Evolutionary conservation across 352 stramenopile genomes (phyloP).

Genomic region (Phytophthora melonis): DNA sequence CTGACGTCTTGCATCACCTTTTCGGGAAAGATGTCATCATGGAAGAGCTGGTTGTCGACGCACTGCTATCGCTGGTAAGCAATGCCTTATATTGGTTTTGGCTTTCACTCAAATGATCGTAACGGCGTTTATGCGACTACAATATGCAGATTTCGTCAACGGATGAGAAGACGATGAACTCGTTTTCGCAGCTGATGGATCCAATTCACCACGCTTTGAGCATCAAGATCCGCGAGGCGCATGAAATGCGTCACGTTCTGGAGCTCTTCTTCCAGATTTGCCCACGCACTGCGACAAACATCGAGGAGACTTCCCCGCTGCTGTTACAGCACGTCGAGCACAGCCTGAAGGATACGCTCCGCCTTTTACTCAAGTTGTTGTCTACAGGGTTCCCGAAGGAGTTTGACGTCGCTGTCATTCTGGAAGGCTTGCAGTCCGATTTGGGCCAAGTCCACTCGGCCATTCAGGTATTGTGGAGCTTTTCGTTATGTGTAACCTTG

Average conservation of each 20-base stretch:
- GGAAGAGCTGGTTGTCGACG: slow-evolving; percentile 78
- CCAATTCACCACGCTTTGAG: slow-evolving; percentile 72
- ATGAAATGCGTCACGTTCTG: slow-evolving; percentile 82
- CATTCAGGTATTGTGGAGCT: slow-evolving; percentile 56
- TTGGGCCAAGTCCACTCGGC: slow-evolving; percentile 76
- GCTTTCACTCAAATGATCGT: no score
- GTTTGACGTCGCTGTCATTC: slow-evolving; percentile 84
- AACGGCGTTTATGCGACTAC: no score
- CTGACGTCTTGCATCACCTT: slow-evolving; percentile 66
- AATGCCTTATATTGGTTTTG: background rate
- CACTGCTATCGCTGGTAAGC: slow-evolving; percentile 64
- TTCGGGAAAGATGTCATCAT: slow-evolving; percentile 72
- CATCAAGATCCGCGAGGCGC: slow-evolving; percentile 74
- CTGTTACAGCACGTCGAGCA: slow-evolving; percentile 85
- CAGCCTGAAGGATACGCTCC: slow-evolving; percentile 74
- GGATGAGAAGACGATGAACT: slow-evolving; percentile 66
- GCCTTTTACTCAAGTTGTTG: slow-evolving; percentile 80
- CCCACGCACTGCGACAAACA: slow-evolving; percentile 68
- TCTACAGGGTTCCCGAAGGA: slow-evolving; percentile 85
- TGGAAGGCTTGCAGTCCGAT: slow-evolving; percentile 83
- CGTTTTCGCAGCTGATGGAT: slow-evolving; percentile 64
- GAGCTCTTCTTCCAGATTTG: slow-evolving; percentile 81
- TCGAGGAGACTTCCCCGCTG: slow-evolving; percentile 80
- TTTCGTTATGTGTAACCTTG: background rate
- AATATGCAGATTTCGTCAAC: slow-evolving; percentile 53